Base-by-base conservation (phyloP, 208 protist genomes). In the Leishmania lainsoni region DNA sequence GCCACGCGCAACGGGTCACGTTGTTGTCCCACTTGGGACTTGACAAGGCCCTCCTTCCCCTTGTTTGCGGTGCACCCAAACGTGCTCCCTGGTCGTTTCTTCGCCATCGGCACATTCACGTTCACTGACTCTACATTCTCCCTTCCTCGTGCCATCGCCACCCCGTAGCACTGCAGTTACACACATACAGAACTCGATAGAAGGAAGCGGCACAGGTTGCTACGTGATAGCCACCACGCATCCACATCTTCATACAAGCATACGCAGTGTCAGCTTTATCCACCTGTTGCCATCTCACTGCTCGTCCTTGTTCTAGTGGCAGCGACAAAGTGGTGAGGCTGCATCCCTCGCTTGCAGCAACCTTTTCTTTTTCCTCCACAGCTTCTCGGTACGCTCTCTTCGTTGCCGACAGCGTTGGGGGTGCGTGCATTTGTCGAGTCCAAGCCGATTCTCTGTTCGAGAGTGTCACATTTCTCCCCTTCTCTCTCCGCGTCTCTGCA, bases 181-280 rank as follows among this genome's bases (percentile, higher is more conserved):
- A 52, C 17, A 52, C 42, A 54, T 26, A 59, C 54, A 80, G 63
- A 80, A 80, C 29, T 20, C 66, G 73, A 73, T 9, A 70, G 69
- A 78, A 29, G 39, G 39, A 71, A 71, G 66, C 39, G 39, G 39
- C 3, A 17, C 66, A n/a, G 66, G n/a, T 71, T 42, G 8, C 66
- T 71, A 49, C 20, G 20, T 71, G 14, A 71, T 42, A 71, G 16
- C 20, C 66, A 71, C 22, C 66, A 39, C 39, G 0, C 29, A 71
- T 71, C 39, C 39, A 49, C 12, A 42, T 14, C 66, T 39, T 10
- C 20, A 71, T 42, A 29, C 66, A 45, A 71, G 17, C 39, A 26
- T 42, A 49, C 32, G 26, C 20, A n/a, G 39, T 71, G 20, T 9
- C 20, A 71, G 22, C 39, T 49, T 42, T 5, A 45, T n/a, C 22